phyloP scores from a whole-genome alignment of 257 asterid genomes.

The Vinca minor region DNA sequence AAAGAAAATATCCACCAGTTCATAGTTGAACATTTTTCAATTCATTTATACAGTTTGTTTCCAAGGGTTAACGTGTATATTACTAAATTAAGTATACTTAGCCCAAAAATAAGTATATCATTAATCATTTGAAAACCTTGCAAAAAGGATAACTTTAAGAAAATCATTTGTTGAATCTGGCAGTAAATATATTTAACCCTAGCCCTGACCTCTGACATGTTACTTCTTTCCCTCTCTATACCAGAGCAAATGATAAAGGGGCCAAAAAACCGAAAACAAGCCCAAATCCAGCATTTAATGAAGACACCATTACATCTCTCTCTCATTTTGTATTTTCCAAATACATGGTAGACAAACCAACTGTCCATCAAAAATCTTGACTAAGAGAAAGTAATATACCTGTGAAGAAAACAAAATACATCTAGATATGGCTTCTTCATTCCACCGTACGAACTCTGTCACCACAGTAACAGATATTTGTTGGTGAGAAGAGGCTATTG shows the following conservation, averaged over 20 bases:
- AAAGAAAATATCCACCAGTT: neutral
- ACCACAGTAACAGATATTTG: slow-evolving; percentile 93
- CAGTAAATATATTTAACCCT: neutral
- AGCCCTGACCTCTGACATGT: neutral
- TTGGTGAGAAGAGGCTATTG: slow-evolving; percentile 71
- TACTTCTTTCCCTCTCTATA: neutral
- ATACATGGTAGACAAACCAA: neutral
- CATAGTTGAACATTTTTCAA: neutral
- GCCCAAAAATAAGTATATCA: neutral
- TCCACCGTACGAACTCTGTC: slow-evolving; percentile 97
- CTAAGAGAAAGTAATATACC: slow-evolving; percentile 33
- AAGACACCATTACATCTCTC: neutral
- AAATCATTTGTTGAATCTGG: too few relatives aligned
- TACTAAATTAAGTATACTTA: neutral
- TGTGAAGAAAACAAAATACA: slow-evolving; percentile 71
- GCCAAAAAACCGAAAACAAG: neutral
- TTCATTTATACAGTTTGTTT: neutral
- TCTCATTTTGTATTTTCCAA: neutral
- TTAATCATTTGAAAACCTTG: neutral
- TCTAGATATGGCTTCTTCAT: slow-evolving; percentile 92
- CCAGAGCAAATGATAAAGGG: neutral
- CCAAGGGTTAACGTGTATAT: neutral
- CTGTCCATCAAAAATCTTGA: neutral
- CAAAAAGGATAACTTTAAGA: too few relatives aligned
- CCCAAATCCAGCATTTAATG: neutral